A percentile compares a stretch with the other conserved stretches of the same genome.
Evolutionary conservation across 345 rosid genomes (phyloP).

Genomic region (Populus ilicifolia): DNA sequence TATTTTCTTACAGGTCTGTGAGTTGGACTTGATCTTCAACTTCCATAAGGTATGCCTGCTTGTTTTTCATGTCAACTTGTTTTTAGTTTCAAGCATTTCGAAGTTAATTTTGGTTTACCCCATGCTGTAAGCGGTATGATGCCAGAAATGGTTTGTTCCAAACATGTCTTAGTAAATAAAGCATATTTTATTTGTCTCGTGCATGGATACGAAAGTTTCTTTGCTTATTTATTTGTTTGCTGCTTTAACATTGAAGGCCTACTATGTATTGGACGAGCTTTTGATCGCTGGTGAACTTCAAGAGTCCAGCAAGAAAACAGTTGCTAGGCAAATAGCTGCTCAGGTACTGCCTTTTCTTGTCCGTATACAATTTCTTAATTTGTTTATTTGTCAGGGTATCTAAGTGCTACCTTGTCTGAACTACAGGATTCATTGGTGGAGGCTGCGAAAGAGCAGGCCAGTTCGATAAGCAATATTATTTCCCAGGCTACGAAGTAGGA

Average conservation of each 20-base stretch:
- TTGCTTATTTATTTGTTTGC: constrained; percentile 12
- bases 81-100: background rate
- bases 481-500: constrained; percentile 88
- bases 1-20: constrained; percentile 61
- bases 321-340: constrained; percentile 77
- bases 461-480: constrained; percentile 82
- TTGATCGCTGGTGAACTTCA: constrained; percentile 95
- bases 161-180: background rate
- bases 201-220: background rate
- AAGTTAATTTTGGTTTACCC: background rate
- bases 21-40: constrained; percentile 91
- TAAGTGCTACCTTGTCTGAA: background rate
- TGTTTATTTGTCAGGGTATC: background rate
- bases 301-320: constrained; percentile 92
- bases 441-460: constrained; percentile 85
- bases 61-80: background rate
- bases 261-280: constrained; percentile 85
- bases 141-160: background rate
- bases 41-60: constrained; percentile 66
- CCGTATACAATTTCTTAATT: background rate
- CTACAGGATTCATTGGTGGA: constrained; percentile 86
- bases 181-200: background rate
- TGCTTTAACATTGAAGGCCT: constrained; percentile 52
- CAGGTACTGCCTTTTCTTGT: constrained; percentile 42
- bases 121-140: background rate